A percentile compares a stretch with the other conserved stretches of the same genome.
These are phyloP conservation scores for Histomonas meleagridis DNA, from an alignment of 208 protist species.

Conservation along the genomic window DNA sequence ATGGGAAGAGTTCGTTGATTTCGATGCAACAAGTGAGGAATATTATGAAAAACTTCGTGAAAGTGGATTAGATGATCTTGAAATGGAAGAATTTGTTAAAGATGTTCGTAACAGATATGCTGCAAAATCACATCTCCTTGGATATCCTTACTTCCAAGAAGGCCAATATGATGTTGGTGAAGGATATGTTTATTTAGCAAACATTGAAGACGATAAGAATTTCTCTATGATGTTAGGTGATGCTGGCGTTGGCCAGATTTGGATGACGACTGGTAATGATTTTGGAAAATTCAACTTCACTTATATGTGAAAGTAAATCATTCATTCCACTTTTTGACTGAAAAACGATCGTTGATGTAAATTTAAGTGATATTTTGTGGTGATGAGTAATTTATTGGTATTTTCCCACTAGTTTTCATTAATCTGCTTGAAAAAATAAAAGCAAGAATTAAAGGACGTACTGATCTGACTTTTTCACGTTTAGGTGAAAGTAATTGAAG, in stretches of 20 bases:
- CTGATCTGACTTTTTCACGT: neutral
- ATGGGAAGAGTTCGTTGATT: neutral
- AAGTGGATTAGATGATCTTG: neutral
- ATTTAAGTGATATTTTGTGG: too few relatives aligned
- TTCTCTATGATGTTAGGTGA: conserved; percentile 7
- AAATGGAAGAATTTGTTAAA: neutral
- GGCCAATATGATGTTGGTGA: neutral
- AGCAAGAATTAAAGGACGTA: neutral
- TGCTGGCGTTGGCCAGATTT: neutral
- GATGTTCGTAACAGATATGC: neutral
- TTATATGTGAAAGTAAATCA: too few relatives aligned
- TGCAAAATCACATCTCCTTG: neutral
- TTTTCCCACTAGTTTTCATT: neutral
- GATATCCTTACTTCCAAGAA: neutral
- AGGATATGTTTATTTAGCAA: neutral
- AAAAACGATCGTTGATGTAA: too few relatives aligned
- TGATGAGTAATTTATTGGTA: too few relatives aligned
- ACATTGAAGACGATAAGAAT: neutral
- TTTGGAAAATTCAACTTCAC: neutral
- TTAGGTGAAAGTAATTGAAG: neutral
- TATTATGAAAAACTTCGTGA: neutral
- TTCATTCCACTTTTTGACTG: too few relatives aligned
- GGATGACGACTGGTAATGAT: neutral
- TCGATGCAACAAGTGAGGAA: neutral
- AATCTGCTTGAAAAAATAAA: neutral